Evolutionary conservation across 1,284 basidiomycete genomes (phyloP), one percentile per base, ranked within the genome.

Genomic region (Fomitopsis schrenkii): DNA sequence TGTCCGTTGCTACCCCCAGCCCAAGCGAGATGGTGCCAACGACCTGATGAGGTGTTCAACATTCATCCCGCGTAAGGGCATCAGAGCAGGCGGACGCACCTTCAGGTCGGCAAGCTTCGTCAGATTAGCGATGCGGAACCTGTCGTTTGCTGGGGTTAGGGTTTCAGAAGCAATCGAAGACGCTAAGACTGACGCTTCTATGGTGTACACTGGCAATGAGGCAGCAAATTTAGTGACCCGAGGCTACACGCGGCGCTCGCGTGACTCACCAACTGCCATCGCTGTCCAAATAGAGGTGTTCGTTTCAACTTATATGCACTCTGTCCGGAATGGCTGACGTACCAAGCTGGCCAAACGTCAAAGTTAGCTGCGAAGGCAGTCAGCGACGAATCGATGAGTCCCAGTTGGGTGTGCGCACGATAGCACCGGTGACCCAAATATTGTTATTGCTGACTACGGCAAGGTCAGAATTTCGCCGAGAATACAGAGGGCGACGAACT

Each of bases 361-460:
- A 56, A 55, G 19, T 33, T 28, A 59, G 48, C 48, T 33, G 22
- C 12, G n/a, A 54, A 36, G 44, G 45, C 58, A 2, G 9, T 44
- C 46, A 52, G 36, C 17, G 48, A 38, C 17, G 2, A 5, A 45
- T 19, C 17, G 15, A 35, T 7, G 38, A 26, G 3, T 59, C 26
- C 60, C 5, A 42, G 38, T 26, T n/a, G 10, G 9, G 33, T n/a
- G 19, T 26, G n/a, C 87, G 69, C 60, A 89, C 87, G 60, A 90
- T 80, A 48, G 82, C 58, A 1, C 72, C 78, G 0, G 85, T 86
- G 28, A 88, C 77, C 61, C 70, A 77, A 26, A 79, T 68, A 63
- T 89, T 90, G 30, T 77, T 76, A 55, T 80, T 75, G 74, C 88
- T 89, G 67, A 90, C 88, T 90, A 61, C 58, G 64, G 19, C 26